These are phyloP conservation scores for Prunella vulgaris DNA, from an alignment of 257 asterid species.

Conservation along the genomic window DNA sequence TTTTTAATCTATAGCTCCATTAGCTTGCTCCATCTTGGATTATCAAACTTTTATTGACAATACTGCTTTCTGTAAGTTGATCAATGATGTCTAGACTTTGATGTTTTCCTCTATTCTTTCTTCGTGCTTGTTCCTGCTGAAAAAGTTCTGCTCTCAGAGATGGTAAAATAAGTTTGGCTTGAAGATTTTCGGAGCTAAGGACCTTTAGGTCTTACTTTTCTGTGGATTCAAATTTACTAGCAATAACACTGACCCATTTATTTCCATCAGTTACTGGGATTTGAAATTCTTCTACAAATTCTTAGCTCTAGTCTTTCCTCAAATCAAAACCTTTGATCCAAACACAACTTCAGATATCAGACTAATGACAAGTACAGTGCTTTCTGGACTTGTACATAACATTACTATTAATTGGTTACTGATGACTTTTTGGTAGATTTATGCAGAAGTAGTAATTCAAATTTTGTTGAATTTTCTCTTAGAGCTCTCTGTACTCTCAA, in stretches of 20 bases:
- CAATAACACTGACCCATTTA: background rate
- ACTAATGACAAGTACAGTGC: background rate
- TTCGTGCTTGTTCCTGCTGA: background rate
- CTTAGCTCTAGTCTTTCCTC: background rate
- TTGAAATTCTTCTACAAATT: background rate
- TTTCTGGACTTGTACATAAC: background rate
- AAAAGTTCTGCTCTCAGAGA: background rate
- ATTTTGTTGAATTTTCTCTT: background rate
- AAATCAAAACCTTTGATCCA: background rate
- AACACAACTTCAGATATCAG: background rate
- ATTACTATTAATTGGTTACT: background rate
- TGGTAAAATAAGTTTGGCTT: background rate
- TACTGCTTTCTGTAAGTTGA: background rate
- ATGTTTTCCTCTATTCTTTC: background rate
- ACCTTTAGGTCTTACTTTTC: background rate
- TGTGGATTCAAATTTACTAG: background rate
- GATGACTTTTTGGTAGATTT: slow-evolving; percentile 33
- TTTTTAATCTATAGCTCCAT: background rate
- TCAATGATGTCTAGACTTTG: background rate
- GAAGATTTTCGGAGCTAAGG: slow-evolving; percentile 1
- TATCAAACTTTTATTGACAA: background rate
- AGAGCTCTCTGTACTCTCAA: background rate
- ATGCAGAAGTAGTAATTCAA: slow-evolving; percentile 30
- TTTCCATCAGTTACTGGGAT: background rate
- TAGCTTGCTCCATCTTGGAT: background rate